Evolutionary conservation across 1,284 basidiomycete genomes (phyloP).

Genomic region (Cerioporus squamosus): DNA sequence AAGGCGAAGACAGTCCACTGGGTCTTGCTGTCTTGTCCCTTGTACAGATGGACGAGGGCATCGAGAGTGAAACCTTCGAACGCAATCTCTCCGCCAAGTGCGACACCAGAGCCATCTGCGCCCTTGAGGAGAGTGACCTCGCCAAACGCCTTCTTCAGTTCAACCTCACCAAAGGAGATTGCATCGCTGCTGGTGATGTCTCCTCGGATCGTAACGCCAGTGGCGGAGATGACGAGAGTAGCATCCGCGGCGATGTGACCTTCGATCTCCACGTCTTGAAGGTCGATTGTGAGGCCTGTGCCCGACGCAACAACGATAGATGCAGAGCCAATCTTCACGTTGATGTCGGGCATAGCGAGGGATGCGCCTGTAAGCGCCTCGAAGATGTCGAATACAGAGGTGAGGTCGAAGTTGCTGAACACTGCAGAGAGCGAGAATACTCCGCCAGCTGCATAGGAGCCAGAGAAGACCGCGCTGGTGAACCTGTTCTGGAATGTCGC

Average conservation of each 20-base stretch:
- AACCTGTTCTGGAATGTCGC: background rate
- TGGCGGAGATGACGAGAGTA: background rate
- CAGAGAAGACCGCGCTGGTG: background rate
- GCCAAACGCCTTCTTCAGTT: background rate
- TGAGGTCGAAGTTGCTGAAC: background rate
- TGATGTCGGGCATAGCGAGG: background rate
- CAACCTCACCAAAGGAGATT: background rate
- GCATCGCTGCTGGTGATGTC: background rate
- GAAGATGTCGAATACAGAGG: background rate
- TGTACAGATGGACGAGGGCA: background rate
- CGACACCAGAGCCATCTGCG: background rate
- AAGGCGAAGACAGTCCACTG: background rate
- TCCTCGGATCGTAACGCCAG: background rate
- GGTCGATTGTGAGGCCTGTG: background rate
- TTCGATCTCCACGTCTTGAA: background rate
- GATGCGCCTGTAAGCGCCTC: background rate
- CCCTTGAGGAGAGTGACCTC: background rate
- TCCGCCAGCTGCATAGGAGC: background rate
- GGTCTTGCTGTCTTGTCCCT: background rate
- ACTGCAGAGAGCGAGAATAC: background rate
- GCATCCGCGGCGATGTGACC: background rate
- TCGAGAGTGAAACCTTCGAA: background rate
- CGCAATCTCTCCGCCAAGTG: background rate
- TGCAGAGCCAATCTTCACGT: background rate
- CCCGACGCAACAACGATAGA: background rate